Evolutionary conservation across 768 basidiomycete species (phyloP), one percentile per base, ranked within the genome.

Genomic region (Podaxis mareebaensis): DNA sequence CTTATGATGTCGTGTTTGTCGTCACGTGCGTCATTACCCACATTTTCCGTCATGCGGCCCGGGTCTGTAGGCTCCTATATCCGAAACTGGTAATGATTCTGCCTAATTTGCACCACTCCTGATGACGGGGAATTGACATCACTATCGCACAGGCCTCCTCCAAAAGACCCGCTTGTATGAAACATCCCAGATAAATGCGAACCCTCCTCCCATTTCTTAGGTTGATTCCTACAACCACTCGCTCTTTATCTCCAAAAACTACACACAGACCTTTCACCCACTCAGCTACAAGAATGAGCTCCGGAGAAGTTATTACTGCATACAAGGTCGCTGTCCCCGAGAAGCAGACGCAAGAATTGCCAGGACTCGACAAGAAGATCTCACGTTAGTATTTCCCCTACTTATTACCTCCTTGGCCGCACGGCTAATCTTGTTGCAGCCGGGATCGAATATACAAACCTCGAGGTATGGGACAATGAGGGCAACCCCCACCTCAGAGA

Each of bases 361-460:
- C 83, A 13, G 84, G 83, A 7, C 70, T 79, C 13, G 82, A 85
- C 68, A 78, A 74, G 51, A 69, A 78, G n/a, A 81, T 85, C 75
- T 73, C 73, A n/a, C 82, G 72, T 79, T 5, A 60, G 73, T 60
- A 69, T 68, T 26, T 15, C 67, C 69, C 63, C 71, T 73, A 69
- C 71, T 10, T 33, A 20, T 62, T 49, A 59, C 6, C 10, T 36
- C 17, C 20, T 53, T 28, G 17, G 15, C 12, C 12, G 15, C 40
- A n/a, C 17, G 40, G 33, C 20, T 40, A 24, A 36, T 13, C 36
- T 20, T 22, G 51, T 58, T 6, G 10, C 53, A 75, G 70, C 76
- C 46, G 72, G 73, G n/a, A 67, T 77, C 48, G 79, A 76, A 56
- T 74, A 81, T 61, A 75, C 76, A 5, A 77, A 74, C 53, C 69